These are phyloP conservation scores for Petunia secreta DNA, from an alignment of 257 asterid genomes.

Conservation along the genomic window DNA sequence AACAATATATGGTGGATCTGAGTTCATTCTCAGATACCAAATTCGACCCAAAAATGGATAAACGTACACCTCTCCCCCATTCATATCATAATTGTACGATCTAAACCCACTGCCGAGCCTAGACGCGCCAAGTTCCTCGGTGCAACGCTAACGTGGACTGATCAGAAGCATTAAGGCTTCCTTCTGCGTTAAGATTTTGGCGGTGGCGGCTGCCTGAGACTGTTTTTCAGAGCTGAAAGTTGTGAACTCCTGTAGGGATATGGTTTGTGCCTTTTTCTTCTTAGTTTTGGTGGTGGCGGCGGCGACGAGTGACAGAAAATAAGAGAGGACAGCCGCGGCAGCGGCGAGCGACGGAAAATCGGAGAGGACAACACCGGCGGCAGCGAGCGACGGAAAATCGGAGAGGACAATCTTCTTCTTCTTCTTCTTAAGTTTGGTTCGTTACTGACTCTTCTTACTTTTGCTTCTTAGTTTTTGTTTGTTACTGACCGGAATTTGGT, in stretches of 20 bases:
- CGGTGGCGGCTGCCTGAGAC: slow-evolving; percentile 27
- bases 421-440: too few relatives aligned
- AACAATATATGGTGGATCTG: too few relatives aligned
- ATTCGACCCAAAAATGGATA: too few relatives aligned
- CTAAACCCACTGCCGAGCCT: slow-evolving; percentile 74
- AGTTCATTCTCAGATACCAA: too few relatives aligned
- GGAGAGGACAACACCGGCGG: too few relatives aligned
- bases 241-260: slow-evolving; percentile 62
- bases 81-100: slow-evolving; percentile 51
- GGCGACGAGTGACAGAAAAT: slow-evolving; percentile 65
- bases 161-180: slow-evolving; percentile 66
- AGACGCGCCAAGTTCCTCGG: slow-evolving; percentile 72
- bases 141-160: slow-evolving; percentile 74
- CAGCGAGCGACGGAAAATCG: too few relatives aligned
- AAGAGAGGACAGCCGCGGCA: slow-evolving; percentile 35
- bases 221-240: slow-evolving; percentile 46
- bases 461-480: too few relatives aligned
- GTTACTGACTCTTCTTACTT: too few relatives aligned
- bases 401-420: too few relatives aligned
- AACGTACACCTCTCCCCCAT: background rate
- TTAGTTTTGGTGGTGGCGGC: slow-evolving; percentile 60
- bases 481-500: too few relatives aligned
- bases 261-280: slow-evolving; percentile 69
- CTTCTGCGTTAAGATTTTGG: slow-evolving; percentile 50
- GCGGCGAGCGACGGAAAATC: background rate